Conservation (phyloP, 1,139 yeast species). For the Scheffersomyces titani region DNA sequence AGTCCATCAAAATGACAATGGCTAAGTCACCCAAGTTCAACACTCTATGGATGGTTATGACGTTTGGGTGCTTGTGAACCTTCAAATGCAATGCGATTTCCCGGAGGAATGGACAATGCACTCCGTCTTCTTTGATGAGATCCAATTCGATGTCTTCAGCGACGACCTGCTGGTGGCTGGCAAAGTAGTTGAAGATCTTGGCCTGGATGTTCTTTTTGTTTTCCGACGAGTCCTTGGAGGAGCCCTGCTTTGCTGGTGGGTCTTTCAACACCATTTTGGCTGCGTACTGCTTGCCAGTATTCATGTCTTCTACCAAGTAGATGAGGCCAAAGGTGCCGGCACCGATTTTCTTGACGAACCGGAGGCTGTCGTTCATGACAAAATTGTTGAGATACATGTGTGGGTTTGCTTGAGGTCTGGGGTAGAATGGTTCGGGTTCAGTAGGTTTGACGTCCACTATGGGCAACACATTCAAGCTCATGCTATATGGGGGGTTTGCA, state of each 20-base stretch:
- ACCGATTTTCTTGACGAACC: constrained; percentile 64
- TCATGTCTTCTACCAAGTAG: constrained; percentile 62
- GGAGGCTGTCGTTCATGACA: constrained; percentile 42
- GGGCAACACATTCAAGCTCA: constrained; percentile 8
- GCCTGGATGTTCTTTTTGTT: constrained; percentile 36
- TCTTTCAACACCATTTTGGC: constrained; percentile 70
- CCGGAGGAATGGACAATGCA: constrained; percentile 49
- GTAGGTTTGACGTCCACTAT: constrained; percentile 1
- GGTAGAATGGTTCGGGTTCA: background rate
- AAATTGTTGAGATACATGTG: constrained; percentile 24
- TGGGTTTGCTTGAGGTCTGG: constrained; percentile 3
- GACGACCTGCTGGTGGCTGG: constrained; percentile 12
- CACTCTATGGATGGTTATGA: constrained; percentile 76
- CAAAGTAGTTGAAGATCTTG: constrained; percentile 31
- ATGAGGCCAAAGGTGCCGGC: constrained; percentile 90
- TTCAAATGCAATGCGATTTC: constrained; percentile 74
- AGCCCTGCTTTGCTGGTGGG: constrained; percentile 19
- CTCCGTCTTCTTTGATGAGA: constrained; percentile 43
- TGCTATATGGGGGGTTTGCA: background rate
- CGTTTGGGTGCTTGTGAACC: constrained; percentile 77
- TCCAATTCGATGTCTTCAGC: constrained; percentile 42
- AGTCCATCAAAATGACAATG: constrained; percentile 78
- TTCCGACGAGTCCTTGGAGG: constrained; percentile 24
- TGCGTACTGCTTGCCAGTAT: constrained; percentile 57
- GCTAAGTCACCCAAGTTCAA: constrained; percentile 54